A percentile compares a stretch with the other conserved stretches of the same genome.
Evolutionary conservation across 148 eudicot genomes (phyloP).

Genomic region (Tetragonia tetragonoides): DNA sequence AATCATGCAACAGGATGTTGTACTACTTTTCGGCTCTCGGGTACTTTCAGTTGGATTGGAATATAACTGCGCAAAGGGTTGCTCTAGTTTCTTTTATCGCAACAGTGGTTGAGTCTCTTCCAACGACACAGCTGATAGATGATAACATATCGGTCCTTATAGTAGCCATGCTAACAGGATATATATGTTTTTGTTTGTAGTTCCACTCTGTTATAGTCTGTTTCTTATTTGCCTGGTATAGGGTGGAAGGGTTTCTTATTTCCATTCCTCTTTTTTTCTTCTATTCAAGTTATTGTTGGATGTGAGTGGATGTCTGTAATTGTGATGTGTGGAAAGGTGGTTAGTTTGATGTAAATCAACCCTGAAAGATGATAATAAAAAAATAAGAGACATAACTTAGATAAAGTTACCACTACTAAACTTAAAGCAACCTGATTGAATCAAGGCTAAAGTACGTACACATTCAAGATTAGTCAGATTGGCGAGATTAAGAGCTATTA

Average conservation of each 20-base stretch:
- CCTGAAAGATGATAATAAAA: too few species aligned
- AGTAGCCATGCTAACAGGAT: slow-evolving; percentile 55
- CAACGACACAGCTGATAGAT: slow-evolving; percentile 52
- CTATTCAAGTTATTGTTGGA: too few species aligned
- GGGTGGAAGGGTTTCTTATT: neutral
- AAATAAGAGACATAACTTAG: too few species aligned
- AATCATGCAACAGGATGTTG: slow-evolving; percentile 59
- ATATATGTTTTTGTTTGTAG: slow-evolving; percentile 44
- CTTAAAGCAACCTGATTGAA: too few species aligned
- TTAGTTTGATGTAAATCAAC: too few species aligned
- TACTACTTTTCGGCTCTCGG: slow-evolving; percentile 79
- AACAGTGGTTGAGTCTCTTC: slow-evolving; percentile 76
- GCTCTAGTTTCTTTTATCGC: slow-evolving; percentile 69
- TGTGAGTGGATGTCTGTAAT: too few species aligned
- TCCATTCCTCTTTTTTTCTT: too few species aligned
- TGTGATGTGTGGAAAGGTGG: too few species aligned
- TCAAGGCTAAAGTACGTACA: too few species aligned
- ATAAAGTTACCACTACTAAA: too few species aligned
- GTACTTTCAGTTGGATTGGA: slow-evolving; percentile 70
- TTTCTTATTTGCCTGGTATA: neutral
- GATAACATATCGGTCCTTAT: slow-evolving; percentile 91
- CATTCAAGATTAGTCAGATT: too few species aligned
- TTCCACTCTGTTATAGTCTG: neutral
- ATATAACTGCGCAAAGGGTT: slow-evolving; percentile 44
- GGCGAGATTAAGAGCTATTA: too few species aligned